Base-by-base conservation (phyloP, 208 protist species). In the Leishmania gerbilli region DNA sequence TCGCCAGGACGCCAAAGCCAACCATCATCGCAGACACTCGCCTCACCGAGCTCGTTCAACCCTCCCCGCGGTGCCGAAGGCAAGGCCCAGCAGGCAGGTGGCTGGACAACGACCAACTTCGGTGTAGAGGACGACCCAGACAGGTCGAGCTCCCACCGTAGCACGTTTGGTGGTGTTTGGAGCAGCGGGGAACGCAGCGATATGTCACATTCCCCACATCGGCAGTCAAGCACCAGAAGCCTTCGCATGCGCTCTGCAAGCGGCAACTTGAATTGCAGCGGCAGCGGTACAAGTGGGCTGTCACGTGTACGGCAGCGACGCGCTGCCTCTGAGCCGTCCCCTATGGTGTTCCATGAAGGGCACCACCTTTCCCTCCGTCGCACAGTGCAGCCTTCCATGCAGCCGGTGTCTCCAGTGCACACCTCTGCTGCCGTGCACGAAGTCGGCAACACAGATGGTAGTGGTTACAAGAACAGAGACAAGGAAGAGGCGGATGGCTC, bases 311-410 rank as follows among this genome's bases (percentile, higher is more conserved):
- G 4, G 47, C 31, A 45, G 42, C 31, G 17, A 31, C 72, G 51
- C 55, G 40, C 72, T 67, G 71, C 62, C 62, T 65, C 72, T 34
- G 62, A 72, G 60, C 51, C 72, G 42, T 78, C 72, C 34, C 79
- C 71, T 15, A 58, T 13, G 24, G 37, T 19, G 21, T n/a, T 74
- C 19, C 34, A 74, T 5, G 72, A 74, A 19, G 58, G 49, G 40
- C 7, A 60, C 5, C 71, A 77, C 24, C 69, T 65, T 27, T 53
- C 49, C n/a, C 60, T 74, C 37, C 45, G 49, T 13, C 24, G 47
- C 19, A 64, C 55, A 47, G 19, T 13, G 67, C 67, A 71, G 37
- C 37, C 67, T 13, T n/a, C 67, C 31, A n/a, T n/a, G 37, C 67
- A 49, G 37, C 15, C 67, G 37, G 21, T n/a, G 24, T 42, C 27